Evolutionary conservation across 257 asterid species (phyloP).

Genomic region (Solanum appendiculatum): DNA sequence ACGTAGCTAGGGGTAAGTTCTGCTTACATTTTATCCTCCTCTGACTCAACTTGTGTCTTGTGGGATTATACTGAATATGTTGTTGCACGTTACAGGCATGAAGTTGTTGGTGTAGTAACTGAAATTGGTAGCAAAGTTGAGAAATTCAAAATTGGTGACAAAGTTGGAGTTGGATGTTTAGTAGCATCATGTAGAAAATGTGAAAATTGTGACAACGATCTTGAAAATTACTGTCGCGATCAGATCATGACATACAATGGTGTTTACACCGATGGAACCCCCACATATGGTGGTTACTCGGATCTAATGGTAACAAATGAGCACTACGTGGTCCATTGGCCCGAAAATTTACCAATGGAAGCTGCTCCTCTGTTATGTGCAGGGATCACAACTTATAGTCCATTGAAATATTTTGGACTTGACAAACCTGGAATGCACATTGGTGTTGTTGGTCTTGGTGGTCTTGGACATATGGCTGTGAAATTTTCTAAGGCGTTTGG

Average conservation of each 20-base stretch:
- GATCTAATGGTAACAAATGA: slow-evolving; percentile 16
- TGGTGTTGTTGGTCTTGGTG: slow-evolving; percentile 24
- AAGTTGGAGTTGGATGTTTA: slow-evolving; percentile 17
- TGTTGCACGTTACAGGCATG: no score
- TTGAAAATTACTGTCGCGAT: neutral
- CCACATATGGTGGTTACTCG: no score
- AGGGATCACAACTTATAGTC: slow-evolving; percentile 19
- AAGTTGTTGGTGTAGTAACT: neutral
- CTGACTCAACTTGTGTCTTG: neutral
- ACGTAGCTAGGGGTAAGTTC: neutral
- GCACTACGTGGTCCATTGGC: slow-evolving; percentile 10
- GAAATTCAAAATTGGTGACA: slow-evolving; percentile 9
- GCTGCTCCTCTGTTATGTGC: slow-evolving; percentile 17
- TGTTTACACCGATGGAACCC: no score
- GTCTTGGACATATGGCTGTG: slow-evolving; percentile 18
- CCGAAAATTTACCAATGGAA: slow-evolving; percentile 13
- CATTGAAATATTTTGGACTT: slow-evolving; percentile 11
- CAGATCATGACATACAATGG: no score
- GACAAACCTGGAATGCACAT: slow-evolving; percentile 12
- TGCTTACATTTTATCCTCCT: neutral
- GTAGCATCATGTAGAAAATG: slow-evolving; percentile 13
- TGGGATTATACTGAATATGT: neutral
- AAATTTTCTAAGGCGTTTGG: slow-evolving; percentile 21
- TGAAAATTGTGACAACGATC: neutral
- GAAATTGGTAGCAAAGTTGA: slow-evolving; percentile 12